Evolutionary conservation across 2,329 filamentous ascomycete species (phyloP).

Genomic region (Trichophyton rubrum): DNA sequence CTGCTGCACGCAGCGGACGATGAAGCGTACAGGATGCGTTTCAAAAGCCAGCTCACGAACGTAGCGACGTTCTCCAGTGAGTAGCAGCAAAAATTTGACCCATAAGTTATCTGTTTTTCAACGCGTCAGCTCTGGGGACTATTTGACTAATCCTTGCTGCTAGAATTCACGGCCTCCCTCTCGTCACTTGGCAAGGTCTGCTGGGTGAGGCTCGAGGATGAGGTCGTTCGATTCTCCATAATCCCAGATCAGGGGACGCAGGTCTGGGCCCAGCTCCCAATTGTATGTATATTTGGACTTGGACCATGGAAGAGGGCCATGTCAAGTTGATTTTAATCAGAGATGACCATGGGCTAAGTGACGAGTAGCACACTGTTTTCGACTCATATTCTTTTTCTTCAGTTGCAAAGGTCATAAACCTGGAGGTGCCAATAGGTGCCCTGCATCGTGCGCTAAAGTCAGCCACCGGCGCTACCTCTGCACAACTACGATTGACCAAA

Average conservation of each 20-base stretch:
- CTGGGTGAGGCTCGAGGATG: constrained; percentile 80
- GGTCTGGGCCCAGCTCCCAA: constrained; percentile 70
- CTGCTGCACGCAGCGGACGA: neutral
- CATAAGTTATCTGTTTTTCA: neutral
- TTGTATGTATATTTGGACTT: constrained; percentile 20
- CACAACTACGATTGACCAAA: constrained; percentile 81
- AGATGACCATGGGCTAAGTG: neutral
- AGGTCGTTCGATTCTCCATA: constrained; percentile 83
- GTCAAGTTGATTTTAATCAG: too few species aligned
- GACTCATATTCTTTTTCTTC: constrained; percentile 82
- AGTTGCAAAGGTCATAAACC: constrained; percentile 86
- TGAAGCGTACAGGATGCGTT: constrained; percentile 32
- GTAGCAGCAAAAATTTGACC: constrained; percentile 11
- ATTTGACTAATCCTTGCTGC: neutral
- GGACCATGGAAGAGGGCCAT: too few species aligned
- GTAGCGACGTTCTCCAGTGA: constrained; percentile 42
- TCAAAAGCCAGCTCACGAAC: constrained; percentile 42
- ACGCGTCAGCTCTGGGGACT: constrained; percentile 5
- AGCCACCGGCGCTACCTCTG: constrained; percentile 65
- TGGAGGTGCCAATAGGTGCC: constrained; percentile 80
- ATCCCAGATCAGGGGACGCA: constrained; percentile 90
- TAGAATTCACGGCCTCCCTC: constrained; percentile 51
- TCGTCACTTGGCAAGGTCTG: constrained; percentile 65
- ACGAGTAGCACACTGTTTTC: constrained; percentile 65
- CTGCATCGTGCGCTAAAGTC: constrained; percentile 87